Evolutionary conservation across 352 stramenopile species (phyloP), one percentile per base, ranked within the genome.

Genomic region (Pythium periplocum): DNA sequence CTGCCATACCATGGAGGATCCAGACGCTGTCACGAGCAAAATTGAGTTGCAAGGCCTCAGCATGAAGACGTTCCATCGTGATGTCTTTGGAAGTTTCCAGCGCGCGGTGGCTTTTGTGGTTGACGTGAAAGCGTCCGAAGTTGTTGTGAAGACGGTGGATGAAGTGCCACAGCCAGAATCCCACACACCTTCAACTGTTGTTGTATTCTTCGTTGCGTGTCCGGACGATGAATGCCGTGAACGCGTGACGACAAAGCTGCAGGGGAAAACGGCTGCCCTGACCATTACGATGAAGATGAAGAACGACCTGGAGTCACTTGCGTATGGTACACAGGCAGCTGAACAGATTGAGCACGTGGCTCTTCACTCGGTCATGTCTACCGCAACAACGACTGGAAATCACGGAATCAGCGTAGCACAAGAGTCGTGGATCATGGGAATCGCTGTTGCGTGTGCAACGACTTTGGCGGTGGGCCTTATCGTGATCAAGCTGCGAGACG

Each of bases 1-100:
- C 3, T 76, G 68, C 17, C 64, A 55, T 7, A 54, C 71, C 17
- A 57, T 66, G 4, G 55, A 72, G 35, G 68, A 73, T 43, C 64
- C 64, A 0, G 61, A 73, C n/a, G 64, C 60, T 0, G 55, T 73
- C 6, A 33, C 42, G 4, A 53, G 45, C 12, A 73, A 76, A 45
- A 3, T 62, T 0, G 45, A 62, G 32, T 51, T 71, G 30, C 40
- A 49, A 31, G 64, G 64, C 3, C 39, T 71, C 37, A 33, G 37
- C 36, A 53, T 62, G 53, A 51, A 57, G 31, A 44, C 58, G 40
- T 67, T 67, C 33, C 49, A 40, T 2, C 49, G 53, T 2, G 38
- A 56, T 7, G 32, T 67, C n/a, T 8, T 67, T n/a, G 3, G 1
- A 6, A 53, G 49, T 32, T 67, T 67, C 37, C 59, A 62, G 41